Evolutionary conservation across 2,329 filamentous ascomycete genomes (phyloP), one percentile per base, ranked within the genome.

Genomic region (Trichophyton equinum): DNA sequence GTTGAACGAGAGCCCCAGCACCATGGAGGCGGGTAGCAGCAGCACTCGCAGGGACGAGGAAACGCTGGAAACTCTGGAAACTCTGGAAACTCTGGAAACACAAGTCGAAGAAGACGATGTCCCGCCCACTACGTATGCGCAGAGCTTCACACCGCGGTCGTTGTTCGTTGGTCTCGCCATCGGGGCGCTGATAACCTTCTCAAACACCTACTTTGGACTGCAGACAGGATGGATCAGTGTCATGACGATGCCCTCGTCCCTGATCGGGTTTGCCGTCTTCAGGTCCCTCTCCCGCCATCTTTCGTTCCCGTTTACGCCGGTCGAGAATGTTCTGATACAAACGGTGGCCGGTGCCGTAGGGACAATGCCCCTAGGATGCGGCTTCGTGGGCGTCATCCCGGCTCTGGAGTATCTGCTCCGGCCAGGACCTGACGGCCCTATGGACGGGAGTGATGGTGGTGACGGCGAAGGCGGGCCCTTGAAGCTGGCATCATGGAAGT

Each of bases 131-230:
- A 70, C 70, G 33, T 72, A 72, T 38, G 65, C 73, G 18, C 73
- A 75, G 63, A 91, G 90, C 76, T 96, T 99, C 75, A 97, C 94
- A 0, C 62, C 86, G 27, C 86, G 94, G 61, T 90, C 90, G 58
- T 80, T 97, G 44, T 71, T 84, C 4, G 89, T 89, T 30, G 94
- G 94, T 15, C 79, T 95, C 4, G 77, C 83, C 2, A 94, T 99
- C 64, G 94, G 94, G 46, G 83, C 94, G 3, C 79, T 97, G 60
- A 96, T 97, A 69, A 94, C 89, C 71, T 96, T 96, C 72, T 95
- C 89, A 59, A 99, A 99, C 72, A 96, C 95, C 79, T 99, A 97
- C 74, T 99, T 99, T 72, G 94, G 94, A n/a, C 79, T 99, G 36
- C 94, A 97, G 76, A 95, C 89, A 30, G 85, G 85, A 65, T 88